Evolutionary conservation across 1,139 yeast genomes (phyloP), one percentile per base, ranked within the genome.

Genomic region (Suhomyces wounanorum): DNA sequence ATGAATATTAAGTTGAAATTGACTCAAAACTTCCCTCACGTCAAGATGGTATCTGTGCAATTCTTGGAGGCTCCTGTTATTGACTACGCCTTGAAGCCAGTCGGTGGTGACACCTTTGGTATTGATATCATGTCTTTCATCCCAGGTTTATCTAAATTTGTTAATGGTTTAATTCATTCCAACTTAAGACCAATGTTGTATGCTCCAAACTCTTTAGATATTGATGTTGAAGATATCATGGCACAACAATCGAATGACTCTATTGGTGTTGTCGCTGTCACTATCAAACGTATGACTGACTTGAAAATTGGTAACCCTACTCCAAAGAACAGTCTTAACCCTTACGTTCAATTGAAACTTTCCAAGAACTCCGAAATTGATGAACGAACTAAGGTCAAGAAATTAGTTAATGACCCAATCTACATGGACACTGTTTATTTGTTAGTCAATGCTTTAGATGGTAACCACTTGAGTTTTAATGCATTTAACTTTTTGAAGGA

Each of bases 91-190:
- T 79, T 88, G 70, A 87, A 87, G 63, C 96, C 96, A n/a, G 87
- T 87, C 50, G 94, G 94, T 66, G 95, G 95, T 70, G 92, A 87
- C 64, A 84, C 91, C 16, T 77, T 87, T 54, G 96, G 96, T 55
- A 65, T 88, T 49, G 96, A 88, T 71, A 81, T 88, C 56, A 88
- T 88, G 95, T 84, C 92, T 1, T 78, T 87, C 58, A 79, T 88
- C 56, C 96, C 96, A 4, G 94, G 94, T 54, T 80, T 88, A 62
- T 79, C 89, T 35, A 74, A 83, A n/a, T 83, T 87, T 62, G 91
- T 88, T 49, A 86, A 84, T 56, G 77, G 81, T 43, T 77, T 85
- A 65, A 83, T 87, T 62, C 87, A 87, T 66, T 72, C 88, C 40
- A 84, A 74, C 58, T 83, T 84, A 63, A 85, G 88, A 50, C 94